Percentiles rank a stretch among this genome's conserved stretches.
Conservation (phyloP, 768 basidiomycete genomes). For the Amanita muscaria region DNA sequence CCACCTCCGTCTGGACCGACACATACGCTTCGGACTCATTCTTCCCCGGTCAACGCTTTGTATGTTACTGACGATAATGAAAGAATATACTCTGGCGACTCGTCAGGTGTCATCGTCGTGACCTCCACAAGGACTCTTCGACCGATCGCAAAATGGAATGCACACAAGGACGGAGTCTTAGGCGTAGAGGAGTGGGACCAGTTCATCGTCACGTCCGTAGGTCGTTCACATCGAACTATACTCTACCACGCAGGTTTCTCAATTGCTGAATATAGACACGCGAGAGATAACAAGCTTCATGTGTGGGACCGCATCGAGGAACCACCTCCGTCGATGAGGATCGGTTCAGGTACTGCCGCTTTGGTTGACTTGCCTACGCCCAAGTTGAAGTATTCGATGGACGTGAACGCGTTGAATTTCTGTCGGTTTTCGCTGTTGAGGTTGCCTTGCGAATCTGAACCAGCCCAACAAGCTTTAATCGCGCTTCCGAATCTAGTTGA, state of each 20-base stretch:
- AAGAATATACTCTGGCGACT: conserved; percentile 81
- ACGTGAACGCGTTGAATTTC: conserved; percentile 90
- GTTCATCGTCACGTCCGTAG: conserved; percentile 67
- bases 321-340: conserved; percentile 29
- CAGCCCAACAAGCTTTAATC: conserved; percentile 29
- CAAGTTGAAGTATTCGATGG: conserved; percentile 55
- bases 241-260: too few species aligned
- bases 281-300: conserved; percentile 79
- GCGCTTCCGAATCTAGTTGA: conserved; percentile 87
- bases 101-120: conserved; percentile 64
- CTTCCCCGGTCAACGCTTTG: conserved; percentile 49
- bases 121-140: conserved; percentile 73
- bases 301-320: conserved; percentile 55
- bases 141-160: conserved; percentile 64
- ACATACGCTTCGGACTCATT: conserved; percentile 71
- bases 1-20: conserved; percentile 46
- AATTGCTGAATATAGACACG: conserved; percentile 46
- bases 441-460: not conserved
- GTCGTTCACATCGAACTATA: not conserved
- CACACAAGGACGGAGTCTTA: conserved; percentile 71
- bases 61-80: conserved; percentile 65
- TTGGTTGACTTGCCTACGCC: conserved; percentile 42
- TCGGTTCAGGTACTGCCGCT: conserved; percentile 48
- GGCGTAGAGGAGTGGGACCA: conserved; percentile 69
- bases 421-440: conserved; percentile 76